Conservation (phyloP, 352 stramenopile genomes). For the Phytophthora pisi region DNA sequence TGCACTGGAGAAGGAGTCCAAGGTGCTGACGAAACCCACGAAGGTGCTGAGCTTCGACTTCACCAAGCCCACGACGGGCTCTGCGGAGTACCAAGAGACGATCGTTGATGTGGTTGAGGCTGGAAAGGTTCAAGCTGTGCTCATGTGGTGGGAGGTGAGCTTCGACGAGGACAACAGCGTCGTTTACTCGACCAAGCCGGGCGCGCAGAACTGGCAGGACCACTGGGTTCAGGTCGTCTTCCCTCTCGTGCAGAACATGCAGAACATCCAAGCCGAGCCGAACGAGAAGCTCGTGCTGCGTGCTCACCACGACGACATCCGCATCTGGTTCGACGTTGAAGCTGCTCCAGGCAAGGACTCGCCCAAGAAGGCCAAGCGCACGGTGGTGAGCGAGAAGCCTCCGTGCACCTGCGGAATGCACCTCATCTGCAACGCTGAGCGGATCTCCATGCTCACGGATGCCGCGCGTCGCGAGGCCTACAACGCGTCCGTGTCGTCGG, state of each 20-base stretch:
- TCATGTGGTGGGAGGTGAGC: slow-evolving; percentile 85
- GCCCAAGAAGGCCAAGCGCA: slow-evolving; percentile 45
- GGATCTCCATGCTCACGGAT: slow-evolving; percentile 77
- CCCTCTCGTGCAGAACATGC: slow-evolving; percentile 38
- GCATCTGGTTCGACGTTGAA: slow-evolving; percentile 82
- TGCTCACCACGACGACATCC: slow-evolving; percentile 74
- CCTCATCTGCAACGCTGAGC: slow-evolving; percentile 81
- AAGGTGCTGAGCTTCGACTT: slow-evolving; percentile 77
- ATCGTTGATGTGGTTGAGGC: slow-evolving; percentile 36
- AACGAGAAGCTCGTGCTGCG: slow-evolving; percentile 47
- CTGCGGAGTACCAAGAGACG: slow-evolving; percentile 42
- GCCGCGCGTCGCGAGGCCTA: slow-evolving; percentile 49
- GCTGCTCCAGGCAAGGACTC: slow-evolving; percentile 11
- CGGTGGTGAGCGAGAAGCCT: slow-evolving; percentile 44
- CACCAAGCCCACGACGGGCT: slow-evolving; percentile 36
- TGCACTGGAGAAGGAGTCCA: slow-evolving; percentile 43
- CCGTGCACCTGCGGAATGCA: slow-evolving; percentile 79
- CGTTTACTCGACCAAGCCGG: slow-evolving; percentile 72
- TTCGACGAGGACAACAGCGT: slow-evolving; percentile 58
- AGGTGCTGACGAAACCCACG: slow-evolving; percentile 46
- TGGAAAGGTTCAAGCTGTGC: slow-evolving; percentile 63
- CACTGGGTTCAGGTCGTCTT: slow-evolving; percentile 86
- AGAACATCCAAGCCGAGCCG: slow-evolving; percentile 23
- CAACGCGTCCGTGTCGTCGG: slow-evolving; percentile 32
- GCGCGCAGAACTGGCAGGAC: slow-evolving; percentile 81